Conservation (phyloP, 2,329 filamentous ascomycete species). For the Penicillium glabrum region DNA sequence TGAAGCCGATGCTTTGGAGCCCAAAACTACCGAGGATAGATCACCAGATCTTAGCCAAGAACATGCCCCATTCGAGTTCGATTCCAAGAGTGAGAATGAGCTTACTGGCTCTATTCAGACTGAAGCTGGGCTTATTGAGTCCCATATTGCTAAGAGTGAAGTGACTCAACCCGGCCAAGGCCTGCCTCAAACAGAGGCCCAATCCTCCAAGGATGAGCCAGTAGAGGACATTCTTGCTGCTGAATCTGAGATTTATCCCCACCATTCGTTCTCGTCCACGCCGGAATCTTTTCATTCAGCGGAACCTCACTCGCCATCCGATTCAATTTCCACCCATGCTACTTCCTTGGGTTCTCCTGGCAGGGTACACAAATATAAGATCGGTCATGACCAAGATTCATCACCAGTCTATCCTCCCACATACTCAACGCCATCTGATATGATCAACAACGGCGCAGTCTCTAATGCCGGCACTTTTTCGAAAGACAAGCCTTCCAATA, state of each 20-base stretch:
- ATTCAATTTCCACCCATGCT: constrained; percentile 19
- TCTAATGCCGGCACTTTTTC: neutral
- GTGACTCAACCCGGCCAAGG: neutral
- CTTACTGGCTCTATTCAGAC: neutral
- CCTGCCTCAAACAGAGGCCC: neutral
- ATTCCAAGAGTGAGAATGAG: neutral
- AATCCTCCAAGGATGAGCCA: neutral
- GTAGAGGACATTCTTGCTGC: neutral
- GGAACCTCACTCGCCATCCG: constrained; percentile 23
- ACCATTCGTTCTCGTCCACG: constrained; percentile 36
- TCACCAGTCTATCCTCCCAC: neutral
- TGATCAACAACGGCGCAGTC: neutral
- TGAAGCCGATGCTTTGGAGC: neutral
- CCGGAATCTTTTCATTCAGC: constrained; percentile 46
- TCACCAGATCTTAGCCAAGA: neutral
- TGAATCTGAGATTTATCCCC: constrained; percentile 27
- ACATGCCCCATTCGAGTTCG: neutral
- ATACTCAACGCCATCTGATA: neutral
- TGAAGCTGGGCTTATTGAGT: neutral
- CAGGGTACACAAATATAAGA: neutral
- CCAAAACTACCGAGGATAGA: neutral
- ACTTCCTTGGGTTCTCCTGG: constrained; percentile 19
- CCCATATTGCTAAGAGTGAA: neutral
- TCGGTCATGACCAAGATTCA: neutral
- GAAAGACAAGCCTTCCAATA: neutral